Conservation (phyloP, 1,284 basidiomycete species). For the Rhodotorula sp. region DNA sequence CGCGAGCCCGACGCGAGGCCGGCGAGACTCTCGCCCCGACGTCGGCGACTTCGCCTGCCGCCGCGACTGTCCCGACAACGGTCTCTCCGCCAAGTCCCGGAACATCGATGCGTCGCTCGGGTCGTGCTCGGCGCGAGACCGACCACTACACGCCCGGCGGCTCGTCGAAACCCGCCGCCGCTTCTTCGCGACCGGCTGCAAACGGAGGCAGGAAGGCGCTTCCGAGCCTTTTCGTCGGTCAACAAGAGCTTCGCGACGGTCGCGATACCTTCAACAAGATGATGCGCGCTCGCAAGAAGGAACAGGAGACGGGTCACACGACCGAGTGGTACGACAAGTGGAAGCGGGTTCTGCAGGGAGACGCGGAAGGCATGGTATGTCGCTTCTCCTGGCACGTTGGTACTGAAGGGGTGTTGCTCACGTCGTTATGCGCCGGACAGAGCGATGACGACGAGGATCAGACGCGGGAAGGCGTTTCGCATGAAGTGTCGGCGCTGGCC, state of each 20-base stretch:
- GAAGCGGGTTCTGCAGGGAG: neutral
- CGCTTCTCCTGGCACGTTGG: neutral
- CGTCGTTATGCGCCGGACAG: too few species aligned
- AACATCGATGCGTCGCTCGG: constrained; percentile 3
- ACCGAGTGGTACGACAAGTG: neutral
- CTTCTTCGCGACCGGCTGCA: neutral
- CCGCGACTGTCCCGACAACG: constrained; percentile 16
- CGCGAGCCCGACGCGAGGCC: constrained; percentile 8
- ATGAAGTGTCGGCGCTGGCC: constrained; percentile 5
- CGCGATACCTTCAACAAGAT: constrained; percentile 7
- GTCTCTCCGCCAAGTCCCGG: constrained; percentile 13
- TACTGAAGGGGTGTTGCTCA: neutral
- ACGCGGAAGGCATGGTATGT: neutral
- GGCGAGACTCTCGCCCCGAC: neutral
- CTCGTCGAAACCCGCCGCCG: neutral
- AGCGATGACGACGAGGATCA: neutral
- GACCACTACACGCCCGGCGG: constrained; percentile 6
- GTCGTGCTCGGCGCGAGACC: constrained; percentile 1
- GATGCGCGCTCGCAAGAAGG: constrained; percentile 5
- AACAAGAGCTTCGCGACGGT: too few species aligned
- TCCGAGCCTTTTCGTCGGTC: neutral
- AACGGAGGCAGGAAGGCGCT: neutral
- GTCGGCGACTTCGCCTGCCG: neutral
- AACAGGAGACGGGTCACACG: constrained; percentile 9
- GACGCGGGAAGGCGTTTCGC: neutral